Conservation (phyloP, 768 basidiomycete genomes). For the Chiua virens region DNA sequence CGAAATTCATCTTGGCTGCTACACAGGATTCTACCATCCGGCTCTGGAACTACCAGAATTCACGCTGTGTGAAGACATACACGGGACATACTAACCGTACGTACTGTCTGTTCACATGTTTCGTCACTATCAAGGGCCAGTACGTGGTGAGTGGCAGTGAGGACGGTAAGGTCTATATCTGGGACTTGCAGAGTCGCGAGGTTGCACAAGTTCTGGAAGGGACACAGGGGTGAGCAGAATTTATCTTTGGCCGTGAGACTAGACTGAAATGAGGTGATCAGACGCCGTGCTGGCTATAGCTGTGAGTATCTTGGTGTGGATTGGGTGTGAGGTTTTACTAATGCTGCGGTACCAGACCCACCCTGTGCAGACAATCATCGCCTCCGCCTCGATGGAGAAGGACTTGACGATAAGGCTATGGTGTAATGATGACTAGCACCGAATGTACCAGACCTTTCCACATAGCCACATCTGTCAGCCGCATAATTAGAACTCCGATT, state of each 20-base stretch:
- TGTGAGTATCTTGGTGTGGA: conserved; percentile 40
- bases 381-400: conserved; percentile 88
- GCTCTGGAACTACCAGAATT: conserved; percentile 91
- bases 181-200: conserved; percentile 84
- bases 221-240: conserved; percentile 66
- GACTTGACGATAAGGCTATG: conserved; percentile 84
- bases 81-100: conserved; percentile 84
- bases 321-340: not conserved
- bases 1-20: conserved; percentile 82
- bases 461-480: conserved; percentile 7
- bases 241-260: not conserved
- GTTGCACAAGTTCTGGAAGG: conserved; percentile 72
- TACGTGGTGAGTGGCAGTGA: conserved; percentile 89
- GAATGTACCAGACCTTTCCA: conserved; percentile 12
- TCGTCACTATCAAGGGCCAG: conserved; percentile 55
- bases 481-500: conserved; percentile 14
- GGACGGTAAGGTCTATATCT: conserved; percentile 83
- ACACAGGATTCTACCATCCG: conserved; percentile 95
- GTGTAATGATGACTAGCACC: conserved; percentile 44
- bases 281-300: conserved; percentile 77
- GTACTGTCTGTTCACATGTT: conserved; percentile 74
- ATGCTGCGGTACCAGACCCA: conserved; percentile 56
- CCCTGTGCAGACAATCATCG: conserved; percentile 72
- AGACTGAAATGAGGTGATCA: conserved; percentile 6
- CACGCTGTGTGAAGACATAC: conserved; percentile 91